These are phyloP conservation scores for Penicillium verhagenii DNA, from an alignment of 495 filamentous ascomycete genomes.

Conservation along the genomic window DNA sequence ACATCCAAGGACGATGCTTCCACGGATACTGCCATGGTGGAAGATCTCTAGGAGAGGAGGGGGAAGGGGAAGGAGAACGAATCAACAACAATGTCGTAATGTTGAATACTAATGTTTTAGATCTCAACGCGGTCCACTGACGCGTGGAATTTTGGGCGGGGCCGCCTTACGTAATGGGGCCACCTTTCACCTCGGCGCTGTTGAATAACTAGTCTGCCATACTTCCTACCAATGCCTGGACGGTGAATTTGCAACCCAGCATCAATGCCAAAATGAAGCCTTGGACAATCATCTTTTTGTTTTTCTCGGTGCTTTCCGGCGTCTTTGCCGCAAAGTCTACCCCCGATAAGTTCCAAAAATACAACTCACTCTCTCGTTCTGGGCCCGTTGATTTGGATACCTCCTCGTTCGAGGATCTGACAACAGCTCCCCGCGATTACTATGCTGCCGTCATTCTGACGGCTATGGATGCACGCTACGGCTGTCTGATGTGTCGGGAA, in stretches of 20 bases:
- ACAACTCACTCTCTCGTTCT: conserved; percentile 64
- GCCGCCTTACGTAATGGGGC: conserved; percentile 21
- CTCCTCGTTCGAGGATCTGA: conserved; percentile 69
- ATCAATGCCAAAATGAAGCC: conserved; percentile 50
- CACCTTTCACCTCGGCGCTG: conserved; percentile 15
- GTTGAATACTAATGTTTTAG: not conserved
- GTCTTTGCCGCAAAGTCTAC: conserved; percentile 28
- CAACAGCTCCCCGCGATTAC: conserved; percentile 76
- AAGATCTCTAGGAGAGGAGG: not conserved
- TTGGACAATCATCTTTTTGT: conserved; percentile 52
- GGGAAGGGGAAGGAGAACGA: too few species aligned
- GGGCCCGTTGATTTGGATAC: conserved; percentile 75
- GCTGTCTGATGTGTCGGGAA: conserved; percentile 81
- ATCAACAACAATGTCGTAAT: too few species aligned
- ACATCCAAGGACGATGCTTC: conserved; percentile 28
- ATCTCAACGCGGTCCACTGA: not conserved
- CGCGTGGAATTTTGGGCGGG: conserved; percentile 11
- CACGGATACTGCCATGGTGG: conserved; percentile 19
- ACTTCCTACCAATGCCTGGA: not conserved
- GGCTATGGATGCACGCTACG: conserved; percentile 79
- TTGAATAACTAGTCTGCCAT: not conserved
- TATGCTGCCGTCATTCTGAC: conserved; percentile 81
- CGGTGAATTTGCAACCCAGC: conserved; percentile 7
- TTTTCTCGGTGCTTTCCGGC: conserved; percentile 49
- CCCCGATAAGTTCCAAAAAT: conserved; percentile 59